Base-by-base conservation (phyloP, 2,329 filamentous ascomycete genomes). In the Cladosporium velox region DNA sequence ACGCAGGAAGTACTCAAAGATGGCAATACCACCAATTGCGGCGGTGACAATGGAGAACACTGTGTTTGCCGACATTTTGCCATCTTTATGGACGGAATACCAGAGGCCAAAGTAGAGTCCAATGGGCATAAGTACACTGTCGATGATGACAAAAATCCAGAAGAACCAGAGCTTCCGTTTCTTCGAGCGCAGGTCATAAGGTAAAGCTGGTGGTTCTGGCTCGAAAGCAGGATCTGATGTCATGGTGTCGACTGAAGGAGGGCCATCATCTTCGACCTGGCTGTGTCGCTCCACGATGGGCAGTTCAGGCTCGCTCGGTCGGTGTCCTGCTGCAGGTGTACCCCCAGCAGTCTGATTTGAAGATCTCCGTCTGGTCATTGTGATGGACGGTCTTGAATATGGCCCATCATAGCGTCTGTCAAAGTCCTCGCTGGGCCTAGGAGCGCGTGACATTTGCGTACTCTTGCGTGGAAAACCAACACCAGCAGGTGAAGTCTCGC, bases 41-140 rank as follows among this genome's bases (percentile, higher is more conserved):
- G 81, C 83, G 0, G 84, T 86, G 69, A 84, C 84, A 69, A 86
- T 85, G 68, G 80, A 83, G 76, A 85, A 85, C 70, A 84, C 77
- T 41, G 81, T 79, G 60, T 84, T 84, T 54, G 81, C 80, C 0
- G 79, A 81, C 35, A 88, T 73, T 67, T 79, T 77, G 51, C 62
- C 63, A 8, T 65, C 32, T 44, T 55, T 35, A 30, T 70, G 60
- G 11, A 85, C 84, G 68, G 80, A 81, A 69, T 88, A 88, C 84
- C 85, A 87, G 44, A 89, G 78, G 59, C 83, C 80, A 78, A 86
- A 89, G 77, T 88, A 89, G 2, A 89, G 79, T 3, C 80, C 82
- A 66, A 88, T 80, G 21, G 87, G 87, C 76, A 87, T 84, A 65
- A 79, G 82, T 67, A 87, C 78, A 60, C 83, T 85, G 76, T 89